Evolutionary conservation across 345 rosid species (phyloP), one percentile per base, ranked within the genome.

Genomic region (Hibiscus syriacus): DNA sequence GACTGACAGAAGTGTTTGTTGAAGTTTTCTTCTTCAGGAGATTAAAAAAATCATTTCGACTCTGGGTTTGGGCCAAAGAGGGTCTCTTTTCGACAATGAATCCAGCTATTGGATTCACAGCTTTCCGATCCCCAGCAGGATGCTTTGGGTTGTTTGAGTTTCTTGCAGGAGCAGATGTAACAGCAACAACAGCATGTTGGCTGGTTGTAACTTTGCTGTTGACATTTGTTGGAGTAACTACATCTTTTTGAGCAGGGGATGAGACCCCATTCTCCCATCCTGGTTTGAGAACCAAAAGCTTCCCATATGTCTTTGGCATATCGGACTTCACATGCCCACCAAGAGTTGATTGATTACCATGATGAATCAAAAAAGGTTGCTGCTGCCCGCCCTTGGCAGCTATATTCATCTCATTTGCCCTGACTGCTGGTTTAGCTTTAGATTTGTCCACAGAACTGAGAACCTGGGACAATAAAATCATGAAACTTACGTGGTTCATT

Each of bases 241-340:
- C 75, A 72, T 92, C 94, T 76, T 83, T 86, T 22, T 80, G 77
- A 68, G 86, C 59, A 64, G 79, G 54, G 5, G 85, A 77, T 61
- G 54, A 46, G 16, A 72, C 72, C 70, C 90, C 98, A 69, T 89
- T 90, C 72, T 89, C 98, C 81, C 94, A 74, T 52, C 85, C 86
- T 2, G 90, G 87, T 76, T 92, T 90, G 69, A 92, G 94, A 77
- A 92, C 92, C 62, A 86, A 76, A 27, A 89, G 84, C 80, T 92
- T 90, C 76, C 90, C 88, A 74, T 80, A 73, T 48, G 80, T 27
- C 80, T 88, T 88, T 22, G 72, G 62, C 66, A 72, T 72, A 64
- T 92, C 98, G 57, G 88, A 27, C 73, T 89, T 89, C 29, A 72
- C 73, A 61, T 78, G 85, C 65, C 82, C 90, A 64, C 77, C 74